Percentiles rank a stretch among this genome's conserved stretches.
These are phyloP conservation scores for Fusarium sp. DNA, from an alignment of 2,329 filamentous ascomycete species.

Conservation along the genomic window DNA sequence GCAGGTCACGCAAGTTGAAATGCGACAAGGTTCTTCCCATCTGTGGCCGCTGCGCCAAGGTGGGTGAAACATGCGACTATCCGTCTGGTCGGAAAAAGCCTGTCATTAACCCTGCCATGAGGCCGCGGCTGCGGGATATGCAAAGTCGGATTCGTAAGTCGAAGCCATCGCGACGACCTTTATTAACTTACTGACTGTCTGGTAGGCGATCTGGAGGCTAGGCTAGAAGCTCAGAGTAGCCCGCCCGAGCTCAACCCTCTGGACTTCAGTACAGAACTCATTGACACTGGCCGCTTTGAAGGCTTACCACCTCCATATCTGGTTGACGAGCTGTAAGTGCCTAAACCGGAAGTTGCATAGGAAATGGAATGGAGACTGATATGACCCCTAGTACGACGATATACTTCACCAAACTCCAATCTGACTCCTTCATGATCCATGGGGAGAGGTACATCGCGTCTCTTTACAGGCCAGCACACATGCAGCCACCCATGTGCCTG, in stretches of 20 bases:
- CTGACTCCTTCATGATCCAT: conserved; percentile 80
- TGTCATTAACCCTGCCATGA: conserved; percentile 18
- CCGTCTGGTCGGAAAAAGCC: conserved; percentile 30
- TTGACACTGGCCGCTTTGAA: conserved; percentile 37
- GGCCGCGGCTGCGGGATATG: conserved; percentile 33
- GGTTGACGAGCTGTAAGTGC: conserved; percentile 38
- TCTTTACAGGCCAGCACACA: conserved; percentile 75
- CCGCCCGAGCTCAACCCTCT: conserved; percentile 6
- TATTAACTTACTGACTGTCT: neutral
- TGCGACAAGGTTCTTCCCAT: conserved; percentile 19
- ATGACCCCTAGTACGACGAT: neutral
- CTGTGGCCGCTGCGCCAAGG: conserved; percentile 30
- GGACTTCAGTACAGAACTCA: conserved; percentile 22
- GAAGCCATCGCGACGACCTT: neutral
- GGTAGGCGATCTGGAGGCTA: conserved; percentile 56
- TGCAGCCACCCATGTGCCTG: conserved; percentile 82
- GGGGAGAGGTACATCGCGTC: conserved; percentile 77
- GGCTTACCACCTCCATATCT: conserved; percentile 29
- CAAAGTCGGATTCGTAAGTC: conserved; percentile 27
- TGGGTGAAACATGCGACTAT: conserved; percentile 26
- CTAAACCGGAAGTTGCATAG: too few species aligned
- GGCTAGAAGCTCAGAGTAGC: conserved; percentile 17
- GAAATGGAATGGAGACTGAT: too few species aligned
- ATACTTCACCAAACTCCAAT: conserved; percentile 81
- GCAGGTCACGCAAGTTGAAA: conserved; percentile 30